These are phyloP conservation scores for Nakaseomyces sp. DNA, from an alignment of 1,139 yeast species.

Conservation along the genomic window DNA sequence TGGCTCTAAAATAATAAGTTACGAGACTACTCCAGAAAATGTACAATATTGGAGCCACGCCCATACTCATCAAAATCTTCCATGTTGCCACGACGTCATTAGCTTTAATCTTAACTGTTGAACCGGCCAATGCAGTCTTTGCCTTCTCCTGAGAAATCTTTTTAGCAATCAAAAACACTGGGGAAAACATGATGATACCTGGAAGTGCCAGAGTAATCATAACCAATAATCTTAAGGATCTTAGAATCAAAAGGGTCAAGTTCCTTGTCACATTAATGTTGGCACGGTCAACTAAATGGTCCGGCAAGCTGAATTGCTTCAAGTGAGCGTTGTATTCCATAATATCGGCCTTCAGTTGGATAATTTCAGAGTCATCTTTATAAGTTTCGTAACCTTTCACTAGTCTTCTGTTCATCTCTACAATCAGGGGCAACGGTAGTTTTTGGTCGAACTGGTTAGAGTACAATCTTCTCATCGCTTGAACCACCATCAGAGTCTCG, in stretches of 20 bases:
- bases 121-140: slow-evolving; percentile 70
- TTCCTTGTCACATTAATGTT: slow-evolving; percentile 41
- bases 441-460: slow-evolving; percentile 61
- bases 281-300: slow-evolving; percentile 77
- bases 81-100: slow-evolving; percentile 92
- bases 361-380: slow-evolving; percentile 63
- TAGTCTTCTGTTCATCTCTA: slow-evolving; percentile 82
- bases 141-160: slow-evolving; percentile 65
- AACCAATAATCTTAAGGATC: slow-evolving; percentile 46
- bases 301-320: slow-evolving; percentile 66
- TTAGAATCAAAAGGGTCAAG: slow-evolving; percentile 42
- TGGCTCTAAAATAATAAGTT: slow-evolving; percentile 33
- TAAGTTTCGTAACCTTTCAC: slow-evolving; percentile 69
- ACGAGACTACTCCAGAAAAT: slow-evolving; percentile 68
- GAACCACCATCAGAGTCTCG: slow-evolving; percentile 85
- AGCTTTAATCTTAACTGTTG: slow-evolving; percentile 84
- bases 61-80: slow-evolving; percentile 86
- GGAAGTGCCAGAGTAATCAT: slow-evolving; percentile 66
- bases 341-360: slow-evolving; percentile 51
- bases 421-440: slow-evolving; percentile 72
- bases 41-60: slow-evolving; percentile 79
- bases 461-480: slow-evolving; percentile 85
- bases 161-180: slow-evolving; percentile 76
- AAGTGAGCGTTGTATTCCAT: slow-evolving; percentile 59
- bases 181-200: slow-evolving; percentile 75